These are phyloP conservation scores for Incumbomyces lentus DNA, from an alignment of 2,329 filamentous ascomycete genomes.

Conservation along the genomic window DNA sequence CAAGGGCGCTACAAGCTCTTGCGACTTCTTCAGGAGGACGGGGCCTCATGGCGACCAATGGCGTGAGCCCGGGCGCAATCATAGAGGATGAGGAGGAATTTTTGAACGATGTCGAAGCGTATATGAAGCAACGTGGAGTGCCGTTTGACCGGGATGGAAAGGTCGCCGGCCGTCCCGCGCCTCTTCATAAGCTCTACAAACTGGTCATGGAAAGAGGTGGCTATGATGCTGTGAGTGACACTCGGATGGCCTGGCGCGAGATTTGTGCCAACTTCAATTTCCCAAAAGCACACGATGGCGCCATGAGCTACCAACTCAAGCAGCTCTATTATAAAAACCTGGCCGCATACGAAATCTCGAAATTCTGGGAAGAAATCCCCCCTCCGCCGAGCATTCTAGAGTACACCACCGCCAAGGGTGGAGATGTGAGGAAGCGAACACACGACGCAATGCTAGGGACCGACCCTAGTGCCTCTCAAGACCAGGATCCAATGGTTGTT, in stretches of 20 bases:
- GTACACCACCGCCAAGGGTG: slow-evolving; percentile 67
- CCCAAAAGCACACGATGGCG: slow-evolving; percentile 62
- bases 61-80: slow-evolving; percentile 7
- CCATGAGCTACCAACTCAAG: slow-evolving; percentile 79
- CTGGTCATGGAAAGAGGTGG: slow-evolving; percentile 67
- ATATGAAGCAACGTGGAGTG: slow-evolving; percentile 60
- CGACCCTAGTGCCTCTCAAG: slow-evolving; percentile 32
- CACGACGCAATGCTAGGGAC: slow-evolving; percentile 46
- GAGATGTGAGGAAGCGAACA: slow-evolving; percentile 66
- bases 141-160: slow-evolving; percentile 69
- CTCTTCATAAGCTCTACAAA: slow-evolving; percentile 69
- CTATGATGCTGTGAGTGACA: slow-evolving; percentile 72
- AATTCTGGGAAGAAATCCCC: slow-evolving; percentile 66
- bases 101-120: slow-evolving; percentile 59
- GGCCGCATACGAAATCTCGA: slow-evolving; percentile 76
- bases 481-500: not conserved
- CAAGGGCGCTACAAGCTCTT: not conserved
- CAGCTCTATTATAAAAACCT: slow-evolving; percentile 84
- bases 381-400: slow-evolving; percentile 83
- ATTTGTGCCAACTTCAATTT: slow-evolving; percentile 68
- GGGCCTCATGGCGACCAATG: slow-evolving; percentile 2
- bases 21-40: too few relatives aligned
- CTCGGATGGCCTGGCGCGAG: slow-evolving; percentile 77
- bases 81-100: slow-evolving; percentile 63
- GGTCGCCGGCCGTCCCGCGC: slow-evolving; percentile 64